Base-by-base conservation (phyloP, 768 basidiomycete species). In the Lentinula sp. region DNA sequence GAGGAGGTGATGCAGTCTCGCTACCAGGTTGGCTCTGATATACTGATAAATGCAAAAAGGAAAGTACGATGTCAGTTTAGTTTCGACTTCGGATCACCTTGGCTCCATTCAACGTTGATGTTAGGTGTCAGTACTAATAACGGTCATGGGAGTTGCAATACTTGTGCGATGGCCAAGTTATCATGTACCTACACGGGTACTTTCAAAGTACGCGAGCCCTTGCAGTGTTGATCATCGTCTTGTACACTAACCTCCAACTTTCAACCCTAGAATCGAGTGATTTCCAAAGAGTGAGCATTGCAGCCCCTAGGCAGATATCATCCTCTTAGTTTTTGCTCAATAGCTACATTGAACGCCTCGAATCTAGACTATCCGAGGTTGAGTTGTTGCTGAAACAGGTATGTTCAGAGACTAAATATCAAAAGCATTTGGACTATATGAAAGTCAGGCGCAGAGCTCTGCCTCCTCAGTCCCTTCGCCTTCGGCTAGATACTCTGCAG, bases 241-340 rank as follows among this genome's bases (percentile, higher is more conserved):
- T 54, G 13, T 32, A 13, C 41, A 28, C 20, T 28, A 5, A 28
- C 15, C 4, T 5, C 8, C 23, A 42, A 28, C 28, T 2, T 28
- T 28, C 28, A 28, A 28, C 28, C 23, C 12, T 32, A 56, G 55
- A 56, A 56, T 33, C 55, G 55, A 12, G 55, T 56, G 4, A 56
- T 56, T 28, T 56, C 55, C 20, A 56, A 56, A 56, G 55, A 56
- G 55, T 43, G 41, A 56, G 41, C 20, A n/a, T 43, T 42, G 55
- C 7, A n/a, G 12, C 10, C 15, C 15, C 39, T 39, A 28, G 46
- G 20, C 20, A 39, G 15, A 28, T 42, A 28, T 28, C 37, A 28
- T 32, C 8, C 15, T 43, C 41, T 56, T 16, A 56, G n/a, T 39
- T 4, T 18, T 15, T 39, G 15, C 7, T 28, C 55, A 16, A n/a